Conservation (phyloP, 192 early-diverging fungal genomes). For the Coemansia sp. region DNA sequence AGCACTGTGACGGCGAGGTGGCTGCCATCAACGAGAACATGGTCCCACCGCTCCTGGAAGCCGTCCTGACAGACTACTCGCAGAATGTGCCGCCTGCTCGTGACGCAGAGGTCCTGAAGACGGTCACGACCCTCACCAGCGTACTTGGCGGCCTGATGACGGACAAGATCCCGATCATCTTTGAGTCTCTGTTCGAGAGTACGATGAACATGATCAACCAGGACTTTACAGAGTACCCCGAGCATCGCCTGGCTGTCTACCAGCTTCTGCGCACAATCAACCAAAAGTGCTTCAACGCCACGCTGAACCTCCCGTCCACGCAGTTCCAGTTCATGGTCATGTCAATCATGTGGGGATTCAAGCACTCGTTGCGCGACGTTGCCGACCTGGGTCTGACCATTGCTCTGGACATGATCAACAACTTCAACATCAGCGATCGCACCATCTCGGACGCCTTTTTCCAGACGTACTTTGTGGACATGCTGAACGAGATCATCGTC, state of each 20-base stretch:
- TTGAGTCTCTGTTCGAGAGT: slow-evolving; percentile 94
- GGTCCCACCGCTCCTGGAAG: slow-evolving; percentile 88
- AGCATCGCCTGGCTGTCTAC: slow-evolving; percentile 95
- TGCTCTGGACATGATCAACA: slow-evolving; percentile 82
- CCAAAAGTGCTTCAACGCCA: slow-evolving; percentile 88
- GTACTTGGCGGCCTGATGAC: slow-evolving; percentile 76
- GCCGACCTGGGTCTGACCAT: slow-evolving; percentile 89
- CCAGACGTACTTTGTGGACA: slow-evolving; percentile 85
- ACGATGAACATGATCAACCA: slow-evolving; percentile 99
- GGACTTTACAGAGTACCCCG: slow-evolving; percentile 96
- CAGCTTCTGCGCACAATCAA: slow-evolving; percentile 91
- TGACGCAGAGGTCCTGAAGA: slow-evolving; percentile 94
- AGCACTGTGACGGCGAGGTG: slow-evolving; percentile 82
- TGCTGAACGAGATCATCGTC: slow-evolving; percentile 95
- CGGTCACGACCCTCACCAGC: slow-evolving; percentile 85
- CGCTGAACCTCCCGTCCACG: slow-evolving; percentile 75
- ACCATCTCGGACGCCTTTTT: slow-evolving; percentile 82
- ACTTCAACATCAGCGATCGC: slow-evolving; percentile 77
- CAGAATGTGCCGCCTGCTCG: slow-evolving; percentile 83
- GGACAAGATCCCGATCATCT: slow-evolving; percentile 79
- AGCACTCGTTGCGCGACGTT: slow-evolving; percentile 98
- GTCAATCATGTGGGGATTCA: slow-evolving; percentile 97
- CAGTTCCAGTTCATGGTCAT: slow-evolving; percentile 94
- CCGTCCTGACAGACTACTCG: slow-evolving; percentile 87
- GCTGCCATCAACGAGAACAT: slow-evolving; percentile 75